These are phyloP conservation scores for Elaeis oleifera DNA, from an alignment of 202 grass and related monocot genomes.

Conservation along the genomic window DNA sequence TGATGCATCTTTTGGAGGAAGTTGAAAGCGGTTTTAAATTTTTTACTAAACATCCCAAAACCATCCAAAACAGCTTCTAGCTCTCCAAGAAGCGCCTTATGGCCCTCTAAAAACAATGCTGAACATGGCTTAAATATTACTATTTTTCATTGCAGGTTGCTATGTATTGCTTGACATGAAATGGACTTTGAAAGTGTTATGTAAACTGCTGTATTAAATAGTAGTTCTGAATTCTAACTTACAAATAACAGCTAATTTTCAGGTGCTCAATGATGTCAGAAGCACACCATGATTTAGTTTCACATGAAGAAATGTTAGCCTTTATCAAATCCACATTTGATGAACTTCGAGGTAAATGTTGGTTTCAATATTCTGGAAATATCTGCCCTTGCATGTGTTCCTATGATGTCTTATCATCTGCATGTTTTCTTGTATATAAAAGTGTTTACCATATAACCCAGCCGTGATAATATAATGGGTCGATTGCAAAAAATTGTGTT, in stretches of 20 bases:
- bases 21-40: too few species aligned
- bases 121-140: too few species aligned
- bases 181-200: background rate
- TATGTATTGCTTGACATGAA: background rate
- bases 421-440: background rate
- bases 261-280: slow-evolving; percentile 21
- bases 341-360: slow-evolving; percentile 33
- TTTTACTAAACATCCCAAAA: too few species aligned
- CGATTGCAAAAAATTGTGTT: too few species aligned
- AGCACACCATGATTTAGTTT: slow-evolving; percentile 1
- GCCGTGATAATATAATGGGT: too few species aligned
- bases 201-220: background rate
- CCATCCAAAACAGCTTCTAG: too few species aligned
- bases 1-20: too few species aligned
- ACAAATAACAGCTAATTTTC: background rate
- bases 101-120: too few species aligned
- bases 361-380: background rate
- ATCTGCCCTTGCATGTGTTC: background rate
- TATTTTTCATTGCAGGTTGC: background rate
- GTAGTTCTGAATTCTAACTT: background rate
- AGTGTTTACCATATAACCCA: background rate
- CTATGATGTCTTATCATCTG: background rate
- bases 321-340: slow-evolving; percentile 53
- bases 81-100: too few species aligned
- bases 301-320: slow-evolving; percentile 30